A percentile compares a stretch with the other conserved stretches of the same genome.
Evolutionary conservation across 306 rosid genomes (phyloP).

Genomic region (Pyrus bretschneideri): DNA sequence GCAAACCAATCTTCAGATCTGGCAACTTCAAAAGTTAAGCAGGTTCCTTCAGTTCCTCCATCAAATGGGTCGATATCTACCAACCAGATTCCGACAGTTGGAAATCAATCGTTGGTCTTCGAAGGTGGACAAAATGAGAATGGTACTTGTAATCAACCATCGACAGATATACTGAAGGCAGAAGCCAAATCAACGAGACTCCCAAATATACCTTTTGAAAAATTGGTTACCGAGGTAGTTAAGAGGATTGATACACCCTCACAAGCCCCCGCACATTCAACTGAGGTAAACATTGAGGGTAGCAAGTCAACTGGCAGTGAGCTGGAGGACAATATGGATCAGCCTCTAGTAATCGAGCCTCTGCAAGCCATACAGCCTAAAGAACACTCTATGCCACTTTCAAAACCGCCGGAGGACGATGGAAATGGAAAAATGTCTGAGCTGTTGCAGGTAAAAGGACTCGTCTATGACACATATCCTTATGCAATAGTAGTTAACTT

Average conservation of each 20-base stretch:
- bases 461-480: neutral
- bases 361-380: conserved; percentile 47
- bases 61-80: conserved; percentile 33
- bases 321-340: conserved; percentile 21
- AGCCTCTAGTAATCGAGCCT: conserved; percentile 48
- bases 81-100: conserved; percentile 30
- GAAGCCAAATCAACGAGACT: conserved; percentile 26
- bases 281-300: conserved; percentile 27
- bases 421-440: conserved; percentile 56
- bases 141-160: conserved; percentile 20
- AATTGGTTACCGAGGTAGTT: conserved; percentile 45
- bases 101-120: conserved; percentile 31
- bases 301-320: conserved; percentile 25
- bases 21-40: conserved; percentile 21
- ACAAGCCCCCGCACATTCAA: conserved; percentile 32
- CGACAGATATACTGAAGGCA: conserved; percentile 16
- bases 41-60: conserved; percentile 13
- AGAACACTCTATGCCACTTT: conserved; percentile 22
- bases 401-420: conserved; percentile 28
- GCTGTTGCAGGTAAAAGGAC: conserved; percentile 65
- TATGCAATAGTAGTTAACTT: neutral
- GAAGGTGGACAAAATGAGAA: conserved; percentile 26
- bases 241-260: conserved; percentile 26
- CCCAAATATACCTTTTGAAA: conserved; percentile 40
- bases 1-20: conserved; percentile 30